Base-by-base conservation (phyloP, 768 basidiomycete genomes). In the Cantharellus anzutake region DNA sequence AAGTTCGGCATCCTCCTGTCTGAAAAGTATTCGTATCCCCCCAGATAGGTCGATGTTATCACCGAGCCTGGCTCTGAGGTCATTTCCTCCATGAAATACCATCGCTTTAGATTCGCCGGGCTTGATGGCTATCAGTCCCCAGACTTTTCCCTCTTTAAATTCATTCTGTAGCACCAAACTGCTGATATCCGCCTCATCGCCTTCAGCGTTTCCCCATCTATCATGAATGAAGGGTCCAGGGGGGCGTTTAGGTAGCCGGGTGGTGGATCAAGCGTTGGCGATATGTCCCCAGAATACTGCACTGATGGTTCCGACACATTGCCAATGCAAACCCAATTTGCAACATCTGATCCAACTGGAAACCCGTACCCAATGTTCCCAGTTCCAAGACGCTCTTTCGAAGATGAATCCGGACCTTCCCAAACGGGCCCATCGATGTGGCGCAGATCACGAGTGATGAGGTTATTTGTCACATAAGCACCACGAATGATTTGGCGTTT, bases 281-380 rank as follows among this genome's bases (percentile, higher is more conserved):
- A 35, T 44, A 65, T 64, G 44, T 64, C 62, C 2, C 64, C 64
- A 40, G 50, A 40, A 42, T 65, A 65, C 4, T 38, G 55, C n/a
- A 65, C 64, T 4, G 37, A 41, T 7, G 20, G 41, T 4, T 42
- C 61, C 51, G 58, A 60, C n/a, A 62, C 64, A 52, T 66, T 66
- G 16, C 58, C 66, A 37, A 60, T 48, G 44, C 65, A 65, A 34
- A 57, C 64, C 66, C 66, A 66, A 20, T 63, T 53, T 38, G 41
- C 59, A 7, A 66, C 65, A 51, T 66, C 65, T 14, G 65, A 57
- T 4, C 57, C 61, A 34, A 66, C 60, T 50, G 66, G 51, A 53
- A 65, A 66, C 16, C 65, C 66, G 55, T 66, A 66, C 16, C 66
- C 66, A 14, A 66, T 51, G 11, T 48, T 51, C 20, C 65, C 66